Conservation (phyloP, 1,284 basidiomycete species). For the Phylloboletellus chloephorus region DNA sequence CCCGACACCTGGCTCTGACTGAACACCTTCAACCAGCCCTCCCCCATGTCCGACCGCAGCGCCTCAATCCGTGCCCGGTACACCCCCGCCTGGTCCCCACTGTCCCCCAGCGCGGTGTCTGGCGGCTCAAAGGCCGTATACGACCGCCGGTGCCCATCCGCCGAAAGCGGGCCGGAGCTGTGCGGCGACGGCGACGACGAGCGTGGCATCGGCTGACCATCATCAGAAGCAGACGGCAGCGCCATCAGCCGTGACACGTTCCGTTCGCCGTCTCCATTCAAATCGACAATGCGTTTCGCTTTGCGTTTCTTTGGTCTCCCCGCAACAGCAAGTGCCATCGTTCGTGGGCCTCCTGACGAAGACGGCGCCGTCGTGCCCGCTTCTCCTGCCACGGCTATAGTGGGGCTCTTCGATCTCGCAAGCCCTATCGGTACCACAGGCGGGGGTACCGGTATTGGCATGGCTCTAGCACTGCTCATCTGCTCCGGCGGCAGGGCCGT, state of each 20-base stretch:
- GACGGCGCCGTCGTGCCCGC: constrained; percentile 29
- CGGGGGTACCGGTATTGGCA: constrained; percentile 50
- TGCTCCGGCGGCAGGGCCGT: constrained; percentile 45
- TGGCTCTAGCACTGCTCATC: constrained; percentile 45
- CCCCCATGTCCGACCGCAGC: constrained; percentile 79
- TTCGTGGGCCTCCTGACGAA: constrained; percentile 40
- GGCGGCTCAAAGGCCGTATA: constrained; percentile 54
- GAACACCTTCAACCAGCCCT: constrained; percentile 80
- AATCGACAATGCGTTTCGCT: constrained; percentile 64
- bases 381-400: constrained; percentile 30
- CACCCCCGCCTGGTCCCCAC: constrained; percentile 48
- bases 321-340: constrained; percentile 38
- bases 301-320: constrained; percentile 51
- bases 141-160: constrained; percentile 17
- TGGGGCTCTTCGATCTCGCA: constrained; percentile 19
- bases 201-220: constrained; percentile 18
- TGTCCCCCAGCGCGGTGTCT: constrained; percentile 5
- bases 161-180: constrained; percentile 31
- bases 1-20: constrained; percentile 49
- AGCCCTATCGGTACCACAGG: constrained; percentile 53
- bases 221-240: constrained; percentile 10
- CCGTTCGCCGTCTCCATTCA: constrained; percentile 41
- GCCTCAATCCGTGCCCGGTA: constrained; percentile 77
- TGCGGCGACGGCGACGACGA: constrained; percentile 50
- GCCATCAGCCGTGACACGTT: constrained; percentile 23